These are phyloP conservation scores for Cephaloascus albidus DNA, from an alignment of 805 yeast species.

Conservation along the genomic window DNA sequence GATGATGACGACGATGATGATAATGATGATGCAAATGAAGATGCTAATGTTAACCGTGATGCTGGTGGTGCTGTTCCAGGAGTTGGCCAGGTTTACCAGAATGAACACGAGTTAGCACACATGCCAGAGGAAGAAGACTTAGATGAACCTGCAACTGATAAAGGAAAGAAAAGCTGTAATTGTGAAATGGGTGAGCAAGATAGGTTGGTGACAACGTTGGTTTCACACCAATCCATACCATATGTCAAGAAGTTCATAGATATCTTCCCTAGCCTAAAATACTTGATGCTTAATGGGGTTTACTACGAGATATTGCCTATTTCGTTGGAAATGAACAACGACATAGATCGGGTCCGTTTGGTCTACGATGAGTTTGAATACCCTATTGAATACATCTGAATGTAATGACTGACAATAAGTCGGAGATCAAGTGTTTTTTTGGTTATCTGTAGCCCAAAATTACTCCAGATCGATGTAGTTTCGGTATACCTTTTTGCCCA, in stretches of 20 bases:
- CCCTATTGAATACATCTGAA: not conserved
- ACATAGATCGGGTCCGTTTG: not conserved
- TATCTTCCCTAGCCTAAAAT: not conserved
- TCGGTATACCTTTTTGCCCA: not conserved
- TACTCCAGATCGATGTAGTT: too few species aligned
- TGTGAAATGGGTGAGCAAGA: not conserved
- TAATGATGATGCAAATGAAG: too few species aligned
- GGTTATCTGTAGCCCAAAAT: too few species aligned
- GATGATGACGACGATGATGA: not conserved
- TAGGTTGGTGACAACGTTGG: not conserved
- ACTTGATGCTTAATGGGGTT: not conserved
- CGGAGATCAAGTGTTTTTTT: too few species aligned
- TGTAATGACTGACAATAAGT: not conserved
- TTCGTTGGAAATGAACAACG: not conserved
- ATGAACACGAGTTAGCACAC: not conserved
- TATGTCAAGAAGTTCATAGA: not conserved
- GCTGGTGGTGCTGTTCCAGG: too few species aligned
- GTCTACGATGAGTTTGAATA: constrained; percentile 1
- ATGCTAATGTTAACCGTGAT: too few species aligned
- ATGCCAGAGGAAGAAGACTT: constrained; percentile 12
- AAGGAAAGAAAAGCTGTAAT: not conserved
- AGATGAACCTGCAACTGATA: constrained; percentile 10
- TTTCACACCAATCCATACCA: not conserved
- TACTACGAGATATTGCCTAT: not conserved
- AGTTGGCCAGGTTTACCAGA: too few species aligned